Conservation (phyloP, 164 flowering plant species). For the Vitis rotundifolia region DNA sequence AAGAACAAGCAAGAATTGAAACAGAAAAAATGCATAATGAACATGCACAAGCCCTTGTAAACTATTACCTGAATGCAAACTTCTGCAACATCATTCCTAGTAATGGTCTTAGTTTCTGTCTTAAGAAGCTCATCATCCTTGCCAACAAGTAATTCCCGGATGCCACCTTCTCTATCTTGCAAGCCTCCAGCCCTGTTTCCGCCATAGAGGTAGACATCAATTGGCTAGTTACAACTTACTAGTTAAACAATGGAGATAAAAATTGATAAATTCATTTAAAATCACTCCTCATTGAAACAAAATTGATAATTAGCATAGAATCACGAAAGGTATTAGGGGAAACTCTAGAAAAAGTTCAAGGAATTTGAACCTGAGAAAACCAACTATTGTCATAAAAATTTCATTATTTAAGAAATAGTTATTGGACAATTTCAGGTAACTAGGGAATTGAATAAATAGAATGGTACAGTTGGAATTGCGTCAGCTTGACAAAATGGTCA, state of each 20-base stretch:
- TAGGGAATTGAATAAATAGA: too few species aligned
- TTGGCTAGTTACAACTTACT: neutral
- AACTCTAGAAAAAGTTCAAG: neutral
- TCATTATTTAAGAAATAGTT: too few species aligned
- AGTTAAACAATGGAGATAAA: too few species aligned
- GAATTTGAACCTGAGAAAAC: neutral
- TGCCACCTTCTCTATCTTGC: constrained; percentile 91
- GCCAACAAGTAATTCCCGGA: constrained; percentile 83
- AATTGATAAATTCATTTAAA: too few species aligned
- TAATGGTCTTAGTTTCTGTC: constrained; percentile 65
- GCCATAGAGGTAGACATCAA: neutral
- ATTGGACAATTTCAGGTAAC: too few species aligned
- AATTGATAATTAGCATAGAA: neutral
- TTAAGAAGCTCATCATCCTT: constrained; percentile 95
- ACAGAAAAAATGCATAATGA: neutral
- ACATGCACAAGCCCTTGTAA: neutral
- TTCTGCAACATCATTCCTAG: constrained; percentile 97
- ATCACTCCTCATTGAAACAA: too few species aligned
- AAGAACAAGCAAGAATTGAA: neutral
- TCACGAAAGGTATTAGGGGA: neutral
- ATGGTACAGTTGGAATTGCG: neutral
- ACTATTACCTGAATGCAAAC: constrained; percentile 87
- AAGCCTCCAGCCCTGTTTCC: constrained; percentile 91
- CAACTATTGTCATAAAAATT: too few species aligned
- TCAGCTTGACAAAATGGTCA: neutral